These are phyloP conservation scores for Mycena sanguinolenta DNA, from an alignment of 768 basidiomycete genomes.

Conservation along the genomic window DNA sequence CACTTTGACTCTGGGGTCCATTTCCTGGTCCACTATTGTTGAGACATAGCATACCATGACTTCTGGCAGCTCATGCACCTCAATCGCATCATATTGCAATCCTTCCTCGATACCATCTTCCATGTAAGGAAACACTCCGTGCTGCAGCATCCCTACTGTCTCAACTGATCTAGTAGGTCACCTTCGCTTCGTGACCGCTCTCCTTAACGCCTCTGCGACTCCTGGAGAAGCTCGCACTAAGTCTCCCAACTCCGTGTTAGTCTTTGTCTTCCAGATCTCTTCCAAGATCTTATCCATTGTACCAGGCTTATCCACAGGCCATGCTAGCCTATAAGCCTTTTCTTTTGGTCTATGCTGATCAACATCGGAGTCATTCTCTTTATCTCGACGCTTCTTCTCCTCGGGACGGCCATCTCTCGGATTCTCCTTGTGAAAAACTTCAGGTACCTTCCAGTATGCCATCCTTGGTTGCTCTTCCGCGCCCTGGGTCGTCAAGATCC, in stretches of 20 bases:
- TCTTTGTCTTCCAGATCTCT: not conserved
- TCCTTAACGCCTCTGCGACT: not conserved
- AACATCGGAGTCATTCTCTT: too few species aligned
- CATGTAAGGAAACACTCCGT: conserved; percentile 11
- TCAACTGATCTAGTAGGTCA: not conserved
- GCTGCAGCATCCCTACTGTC: not conserved
- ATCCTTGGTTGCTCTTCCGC: too few species aligned
- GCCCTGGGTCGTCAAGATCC: too few species aligned
- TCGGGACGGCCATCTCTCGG: not conserved
- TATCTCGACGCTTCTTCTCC: not conserved
- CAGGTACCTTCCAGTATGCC: too few species aligned
- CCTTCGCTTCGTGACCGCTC: not conserved
- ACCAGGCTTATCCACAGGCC: not conserved
- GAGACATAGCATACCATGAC: not conserved
- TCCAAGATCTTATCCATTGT: not conserved
- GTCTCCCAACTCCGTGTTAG: not conserved
- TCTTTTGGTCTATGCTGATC: not conserved
- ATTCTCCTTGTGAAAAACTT: too few species aligned
- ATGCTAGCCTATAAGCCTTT: not conserved
- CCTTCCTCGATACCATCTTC: not conserved
- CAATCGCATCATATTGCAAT: not conserved
- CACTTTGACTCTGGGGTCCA: not conserved
- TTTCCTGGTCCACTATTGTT: not conserved
- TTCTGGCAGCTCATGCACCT: not conserved
- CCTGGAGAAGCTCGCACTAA: not conserved